These are phyloP conservation scores for Blastocladiella emersonii DNA, from an alignment of 371 early-diverging fungal genomes.

Conservation along the genomic window DNA sequence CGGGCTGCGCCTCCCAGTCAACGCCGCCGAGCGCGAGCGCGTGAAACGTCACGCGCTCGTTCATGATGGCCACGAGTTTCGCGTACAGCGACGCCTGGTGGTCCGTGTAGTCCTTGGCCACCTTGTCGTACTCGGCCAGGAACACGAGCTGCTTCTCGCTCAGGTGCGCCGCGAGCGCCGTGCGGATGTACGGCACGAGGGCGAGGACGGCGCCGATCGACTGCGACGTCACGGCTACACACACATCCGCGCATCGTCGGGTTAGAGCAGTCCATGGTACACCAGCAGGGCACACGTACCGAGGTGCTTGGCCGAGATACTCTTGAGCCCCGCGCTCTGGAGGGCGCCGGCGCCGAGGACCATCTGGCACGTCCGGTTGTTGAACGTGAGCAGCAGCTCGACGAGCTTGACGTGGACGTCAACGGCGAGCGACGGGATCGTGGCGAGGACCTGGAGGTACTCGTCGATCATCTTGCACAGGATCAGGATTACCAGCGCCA, in stretches of 20 bases:
- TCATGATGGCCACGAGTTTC: slow-evolving; percentile 83
- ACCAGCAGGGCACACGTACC: slow-evolving; percentile 22
- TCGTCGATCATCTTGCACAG: slow-evolving; percentile 78
- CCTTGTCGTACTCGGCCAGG: slow-evolving; percentile 73
- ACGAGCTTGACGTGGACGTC: slow-evolving; percentile 72
- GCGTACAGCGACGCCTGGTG: slow-evolving; percentile 77
- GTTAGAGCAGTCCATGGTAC: not conserved
- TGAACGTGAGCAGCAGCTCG: slow-evolving; percentile 73
- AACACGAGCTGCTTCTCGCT: slow-evolving; percentile 55
- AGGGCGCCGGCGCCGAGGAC: slow-evolving; percentile 92
- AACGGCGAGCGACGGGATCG: slow-evolving; percentile 55
- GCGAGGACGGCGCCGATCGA: slow-evolving; percentile 69
- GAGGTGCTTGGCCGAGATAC: slow-evolving; percentile 87
- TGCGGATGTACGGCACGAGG: slow-evolving; percentile 64
- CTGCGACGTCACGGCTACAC: slow-evolving; percentile 72
- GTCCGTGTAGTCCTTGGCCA: slow-evolving; percentile 56
- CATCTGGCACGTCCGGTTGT: slow-evolving; percentile 81
- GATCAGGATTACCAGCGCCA: slow-evolving; percentile 70
- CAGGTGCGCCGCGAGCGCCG: slow-evolving; percentile 50
- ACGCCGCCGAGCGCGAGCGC: slow-evolving; percentile 42
- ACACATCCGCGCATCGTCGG: not conserved
- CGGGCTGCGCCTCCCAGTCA: slow-evolving; percentile 51
- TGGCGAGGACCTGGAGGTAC: slow-evolving; percentile 62
- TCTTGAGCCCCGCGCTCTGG: slow-evolving; percentile 83
- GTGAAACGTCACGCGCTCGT: slow-evolving; percentile 68